A percentile compares a stretch with the other conserved stretches of the same genome.
These are phyloP conservation scores for Colletotrichum sublineola DNA, from an alignment of 2,329 filamentous ascomycete species.

Conservation along the genomic window DNA sequence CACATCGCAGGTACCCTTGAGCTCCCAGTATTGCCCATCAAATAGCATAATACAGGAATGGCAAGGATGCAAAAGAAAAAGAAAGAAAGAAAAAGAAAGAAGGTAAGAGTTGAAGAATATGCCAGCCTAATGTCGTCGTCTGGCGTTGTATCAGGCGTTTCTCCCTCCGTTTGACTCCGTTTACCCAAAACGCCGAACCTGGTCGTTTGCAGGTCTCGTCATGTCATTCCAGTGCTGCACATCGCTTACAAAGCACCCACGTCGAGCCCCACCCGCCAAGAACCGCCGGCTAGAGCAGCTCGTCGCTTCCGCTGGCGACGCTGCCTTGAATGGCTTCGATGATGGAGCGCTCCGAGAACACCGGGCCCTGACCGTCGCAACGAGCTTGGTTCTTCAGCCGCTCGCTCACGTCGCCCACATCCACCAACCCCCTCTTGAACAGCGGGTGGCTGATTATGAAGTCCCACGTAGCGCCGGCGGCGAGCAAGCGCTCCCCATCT, in stretches of 20 bases:
- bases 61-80: constrained; percentile 16
- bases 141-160: constrained; percentile 33
- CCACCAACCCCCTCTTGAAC: constrained; percentile 81
- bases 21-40: constrained; percentile 4
- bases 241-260: constrained; percentile 32
- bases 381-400: constrained; percentile 79
- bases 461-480: constrained; percentile 88
- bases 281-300: constrained; percentile 65
- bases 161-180: constrained; percentile 35
- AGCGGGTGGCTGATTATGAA: constrained; percentile 85
- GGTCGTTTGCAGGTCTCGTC: constrained; percentile 27
- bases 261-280: constrained; percentile 7
- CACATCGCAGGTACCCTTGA: constrained; percentile 26
- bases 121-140: constrained; percentile 7
- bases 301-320: constrained; percentile 81
- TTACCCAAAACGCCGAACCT: constrained; percentile 40
- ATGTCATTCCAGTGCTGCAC: constrained; percentile 28
- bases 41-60: constrained; percentile 26
- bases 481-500: constrained; percentile 77
- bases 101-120: not conserved
- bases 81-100: not conserved
- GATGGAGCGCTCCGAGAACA: constrained; percentile 85
- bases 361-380: constrained; percentile 90
- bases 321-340: constrained; percentile 82
- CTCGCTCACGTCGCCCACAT: constrained; percentile 85